Conservation (phyloP, 768 basidiomycete genomes). For the Leucosporidium creatinivorum region DNA sequence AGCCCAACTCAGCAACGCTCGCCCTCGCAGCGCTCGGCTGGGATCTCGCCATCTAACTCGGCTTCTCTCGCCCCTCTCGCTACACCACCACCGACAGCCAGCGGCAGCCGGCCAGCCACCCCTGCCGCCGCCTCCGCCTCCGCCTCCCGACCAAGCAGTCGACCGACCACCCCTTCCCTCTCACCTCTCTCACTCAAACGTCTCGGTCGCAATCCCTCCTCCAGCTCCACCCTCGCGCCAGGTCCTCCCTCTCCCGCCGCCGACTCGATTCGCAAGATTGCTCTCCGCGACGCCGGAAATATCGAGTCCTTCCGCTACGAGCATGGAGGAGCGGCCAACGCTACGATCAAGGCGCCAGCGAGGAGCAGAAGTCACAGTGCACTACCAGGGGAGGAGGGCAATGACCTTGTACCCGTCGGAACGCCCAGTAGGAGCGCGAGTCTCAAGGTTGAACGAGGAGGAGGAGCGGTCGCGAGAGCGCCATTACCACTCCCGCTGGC, state of each 20-base stretch:
- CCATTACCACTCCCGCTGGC: not conserved
- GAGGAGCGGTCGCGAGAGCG: no score
- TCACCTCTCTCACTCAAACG: not conserved
- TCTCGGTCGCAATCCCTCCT: not conserved
- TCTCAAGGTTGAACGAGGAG: no score
- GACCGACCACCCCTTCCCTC: not conserved
- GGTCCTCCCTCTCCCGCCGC: not conserved
- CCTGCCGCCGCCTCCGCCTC: not conserved
- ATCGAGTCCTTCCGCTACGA: slow-evolving; percentile 2
- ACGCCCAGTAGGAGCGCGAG: no score
- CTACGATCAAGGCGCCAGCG: no score
- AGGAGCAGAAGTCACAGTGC: no score
- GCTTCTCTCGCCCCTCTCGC: not conserved
- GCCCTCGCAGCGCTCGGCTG: not conserved
- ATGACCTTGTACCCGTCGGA: no score
- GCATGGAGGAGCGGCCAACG: no score
- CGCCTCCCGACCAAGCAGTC: not conserved
- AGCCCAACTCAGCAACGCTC: no score
- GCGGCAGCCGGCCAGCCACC: not conserved
- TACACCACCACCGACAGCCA: not conserved
- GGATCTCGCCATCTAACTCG: not conserved
- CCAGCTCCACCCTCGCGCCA: not conserved
- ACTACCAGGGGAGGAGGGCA: no score
- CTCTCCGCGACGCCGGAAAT: not conserved
- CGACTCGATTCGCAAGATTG: slow-evolving; percentile 2